Evolutionary conservation across 2,329 filamentous ascomycete species (phyloP).

Genomic region (Ilyonectria destructans): DNA sequence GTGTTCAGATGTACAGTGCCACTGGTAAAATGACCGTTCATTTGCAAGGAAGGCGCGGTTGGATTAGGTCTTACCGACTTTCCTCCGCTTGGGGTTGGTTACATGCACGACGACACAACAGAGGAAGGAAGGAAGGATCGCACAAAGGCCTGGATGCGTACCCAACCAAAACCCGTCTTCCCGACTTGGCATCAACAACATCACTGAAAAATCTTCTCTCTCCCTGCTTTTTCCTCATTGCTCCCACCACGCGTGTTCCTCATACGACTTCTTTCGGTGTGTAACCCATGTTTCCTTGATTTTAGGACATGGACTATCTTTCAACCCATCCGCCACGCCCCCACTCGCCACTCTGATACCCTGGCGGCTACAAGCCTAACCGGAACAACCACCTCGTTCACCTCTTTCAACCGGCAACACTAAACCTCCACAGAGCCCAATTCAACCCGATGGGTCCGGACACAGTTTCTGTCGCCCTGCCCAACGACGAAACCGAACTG

Average conservation of each 20-base stretch:
- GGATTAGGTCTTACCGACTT: slow-evolving; percentile 31
- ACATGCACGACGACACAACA: neutral
- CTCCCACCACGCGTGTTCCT: neutral
- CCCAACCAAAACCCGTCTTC: neutral
- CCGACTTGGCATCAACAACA: neutral
- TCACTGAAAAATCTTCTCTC: neutral
- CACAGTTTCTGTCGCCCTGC: slow-evolving; percentile 24
- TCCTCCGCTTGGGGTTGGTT: neutral
- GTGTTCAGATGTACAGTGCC: neutral
- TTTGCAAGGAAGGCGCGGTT: slow-evolving; percentile 12
- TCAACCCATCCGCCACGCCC: slow-evolving; percentile 4
- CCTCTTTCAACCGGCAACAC: slow-evolving; percentile 5
- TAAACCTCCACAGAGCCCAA: slow-evolving; percentile 24
- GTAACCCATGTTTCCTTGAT: neutral
- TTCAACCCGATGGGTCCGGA: slow-evolving; percentile 19
- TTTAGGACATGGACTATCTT: slow-evolving; percentile 1
- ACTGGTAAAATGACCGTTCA: no score
- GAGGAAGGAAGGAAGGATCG: slow-evolving; percentile 8
- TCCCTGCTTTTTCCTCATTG: neutral
- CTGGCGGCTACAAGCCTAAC: neutral
- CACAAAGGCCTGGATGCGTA: neutral
- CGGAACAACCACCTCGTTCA: slow-evolving; percentile 2
- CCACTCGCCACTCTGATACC: slow-evolving; percentile 17
- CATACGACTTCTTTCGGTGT: slow-evolving; percentile 7
- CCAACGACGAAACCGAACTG: slow-evolving; percentile 2